A percentile compares a stretch with the other conserved stretches of the same genome.
These are phyloP conservation scores for Penicillium olsonii DNA, from an alignment of 2,329 filamentous ascomycete genomes.

Conservation along the genomic window DNA sequence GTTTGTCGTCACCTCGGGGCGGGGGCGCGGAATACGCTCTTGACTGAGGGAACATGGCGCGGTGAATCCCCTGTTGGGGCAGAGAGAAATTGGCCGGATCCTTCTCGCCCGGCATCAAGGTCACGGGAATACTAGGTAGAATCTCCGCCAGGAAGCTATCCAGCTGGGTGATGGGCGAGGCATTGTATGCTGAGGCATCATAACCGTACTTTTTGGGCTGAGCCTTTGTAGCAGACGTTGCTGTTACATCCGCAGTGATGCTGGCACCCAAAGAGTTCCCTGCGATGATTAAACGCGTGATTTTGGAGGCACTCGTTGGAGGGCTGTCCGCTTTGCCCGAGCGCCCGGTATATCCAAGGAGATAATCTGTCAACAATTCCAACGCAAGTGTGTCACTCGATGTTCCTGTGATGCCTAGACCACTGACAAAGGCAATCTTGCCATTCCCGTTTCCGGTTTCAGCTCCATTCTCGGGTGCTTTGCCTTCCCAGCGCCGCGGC, in stretches of 20 bases:
- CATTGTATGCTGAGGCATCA: conserved; percentile 84
- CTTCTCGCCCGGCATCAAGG: conserved; percentile 76
- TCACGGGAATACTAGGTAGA: conserved; percentile 83
- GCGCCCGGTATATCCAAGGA: conserved; percentile 76
- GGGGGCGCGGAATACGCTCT: conserved; percentile 62
- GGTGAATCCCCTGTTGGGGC: conserved; percentile 90
- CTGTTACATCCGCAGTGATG: conserved; percentile 33
- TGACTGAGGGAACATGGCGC: conserved; percentile 82
- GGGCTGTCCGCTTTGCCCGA: conserved; percentile 52
- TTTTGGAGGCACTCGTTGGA: conserved; percentile 49
- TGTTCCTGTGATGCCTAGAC: conserved; percentile 77
- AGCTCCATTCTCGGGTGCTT: conserved; percentile 44
- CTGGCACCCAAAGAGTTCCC: conserved; percentile 74
- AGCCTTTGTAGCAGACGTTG: conserved; percentile 46
- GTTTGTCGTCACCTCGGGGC: conserved; percentile 32
- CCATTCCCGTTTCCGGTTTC: conserved; percentile 42
- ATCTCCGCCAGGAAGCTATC: conserved; percentile 80
- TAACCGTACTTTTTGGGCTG: conserved; percentile 86
- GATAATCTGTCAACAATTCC: conserved; percentile 78
- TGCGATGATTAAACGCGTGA: conserved; percentile 85
- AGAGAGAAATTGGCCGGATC: conserved; percentile 89
- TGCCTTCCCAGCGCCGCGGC: conserved; percentile 70
- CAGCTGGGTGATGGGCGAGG: conserved; percentile 77
- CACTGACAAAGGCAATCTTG: conserved; percentile 87
- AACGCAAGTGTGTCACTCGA: conserved; percentile 74